Conservation (phyloP, 202 grass and related monocot genomes). For the Sporobolus alterniflorus region DNA sequence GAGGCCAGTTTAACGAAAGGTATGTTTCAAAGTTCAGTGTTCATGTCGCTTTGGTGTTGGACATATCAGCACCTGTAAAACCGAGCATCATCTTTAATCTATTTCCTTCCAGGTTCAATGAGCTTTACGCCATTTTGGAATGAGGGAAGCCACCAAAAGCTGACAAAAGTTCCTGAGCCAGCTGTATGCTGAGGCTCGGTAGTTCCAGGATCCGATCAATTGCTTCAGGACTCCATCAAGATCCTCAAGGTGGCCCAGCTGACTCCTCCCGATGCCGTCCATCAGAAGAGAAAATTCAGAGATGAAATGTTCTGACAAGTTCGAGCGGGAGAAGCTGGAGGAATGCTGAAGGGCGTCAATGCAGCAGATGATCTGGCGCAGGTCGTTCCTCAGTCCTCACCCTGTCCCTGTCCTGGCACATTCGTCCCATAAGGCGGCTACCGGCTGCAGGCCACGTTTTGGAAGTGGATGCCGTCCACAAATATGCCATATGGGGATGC, state of each 20-base stretch:
- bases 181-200: slow-evolving; percentile 55
- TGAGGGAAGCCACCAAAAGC: slow-evolving; percentile 76
- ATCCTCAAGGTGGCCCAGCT: slow-evolving; percentile 71
- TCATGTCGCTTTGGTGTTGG: neutral
- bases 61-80: neutral
- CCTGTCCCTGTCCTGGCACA: no score
- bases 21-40: slow-evolving; percentile 18
- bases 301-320: slow-evolving; percentile 60
- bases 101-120: slow-evolving; percentile 64
- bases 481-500: no score
- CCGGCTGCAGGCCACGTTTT: no score
- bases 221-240: slow-evolving; percentile 73
- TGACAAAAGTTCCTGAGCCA: slow-evolving; percentile 54
- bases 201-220: slow-evolving; percentile 80
- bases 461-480: no score
- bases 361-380: slow-evolving; percentile 28
- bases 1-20: slow-evolving; percentile 80
- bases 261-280: neutral
- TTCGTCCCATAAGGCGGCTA: no score
- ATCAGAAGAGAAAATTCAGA: neutral
- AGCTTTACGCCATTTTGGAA: slow-evolving; percentile 68
- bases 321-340: slow-evolving; percentile 75
- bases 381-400: slow-evolving; percentile 60
- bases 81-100: neutral
- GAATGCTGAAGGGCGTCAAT: slow-evolving; percentile 68